These are phyloP conservation scores for Aurantiochytrium sp. DNA, from an alignment of 108 stramenopile genomes.

Conservation along the genomic window DNA sequence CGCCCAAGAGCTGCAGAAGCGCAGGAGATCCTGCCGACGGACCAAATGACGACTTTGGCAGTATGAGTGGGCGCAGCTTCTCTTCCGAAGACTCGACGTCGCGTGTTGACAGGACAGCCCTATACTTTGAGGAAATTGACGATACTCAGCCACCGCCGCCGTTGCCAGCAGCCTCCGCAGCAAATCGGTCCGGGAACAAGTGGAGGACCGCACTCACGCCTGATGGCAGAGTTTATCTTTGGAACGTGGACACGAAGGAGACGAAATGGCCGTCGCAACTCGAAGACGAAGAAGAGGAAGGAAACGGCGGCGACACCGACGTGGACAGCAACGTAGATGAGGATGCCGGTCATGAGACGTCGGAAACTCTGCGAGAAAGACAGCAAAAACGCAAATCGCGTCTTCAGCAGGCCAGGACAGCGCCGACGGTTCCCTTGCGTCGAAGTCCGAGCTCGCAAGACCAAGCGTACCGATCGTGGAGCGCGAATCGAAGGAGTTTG, in stretches of 20 bases:
- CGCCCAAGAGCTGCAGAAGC: neutral
- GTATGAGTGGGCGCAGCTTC: neutral
- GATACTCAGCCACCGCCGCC: neutral
- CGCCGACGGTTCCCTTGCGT: too few species aligned
- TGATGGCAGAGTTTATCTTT: neutral
- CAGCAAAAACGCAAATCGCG: too few species aligned
- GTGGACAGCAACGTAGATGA: neutral
- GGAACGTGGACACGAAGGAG: slow-evolving; percentile 1
- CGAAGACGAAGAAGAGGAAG: neutral
- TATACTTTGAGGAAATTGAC: neutral
- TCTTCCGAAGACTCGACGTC: neutral
- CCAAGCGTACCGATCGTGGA: too few species aligned
- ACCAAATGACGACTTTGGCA: neutral
- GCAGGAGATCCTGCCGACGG: neutral
- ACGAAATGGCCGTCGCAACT: neutral
- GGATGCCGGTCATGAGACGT: neutral
- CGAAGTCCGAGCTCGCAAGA: too few species aligned
- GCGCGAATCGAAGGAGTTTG: too few species aligned
- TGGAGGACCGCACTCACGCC: neutral
- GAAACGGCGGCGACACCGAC: too few species aligned
- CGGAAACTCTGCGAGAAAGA: too few species aligned
- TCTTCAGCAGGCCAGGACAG: too few species aligned
- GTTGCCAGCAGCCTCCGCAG: too few species aligned
- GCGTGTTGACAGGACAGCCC: neutral
- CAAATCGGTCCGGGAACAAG: neutral